Conservation (phyloP, 257 asterid species). For the Nicotiana undulata region DNA sequence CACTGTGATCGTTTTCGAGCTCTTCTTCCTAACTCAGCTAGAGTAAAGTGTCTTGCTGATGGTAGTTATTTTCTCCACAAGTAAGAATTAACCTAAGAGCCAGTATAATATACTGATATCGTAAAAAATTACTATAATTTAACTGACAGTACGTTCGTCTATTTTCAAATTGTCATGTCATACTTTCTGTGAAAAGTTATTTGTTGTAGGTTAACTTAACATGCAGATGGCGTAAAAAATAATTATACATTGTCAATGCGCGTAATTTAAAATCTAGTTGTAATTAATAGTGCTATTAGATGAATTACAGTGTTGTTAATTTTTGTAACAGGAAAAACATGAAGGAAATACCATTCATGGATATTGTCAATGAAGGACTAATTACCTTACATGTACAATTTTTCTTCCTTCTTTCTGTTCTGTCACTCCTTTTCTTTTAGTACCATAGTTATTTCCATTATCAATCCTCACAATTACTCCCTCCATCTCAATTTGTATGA, state of each 20-base stretch:
- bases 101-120: not conserved
- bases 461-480: not conserved
- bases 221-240: not conserved
- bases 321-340: not conserved
- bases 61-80: constrained; percentile 1
- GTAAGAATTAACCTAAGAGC: not conserved
- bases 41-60: constrained; percentile 19
- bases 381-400: not conserved
- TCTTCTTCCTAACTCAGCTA: not conserved
- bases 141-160: not conserved
- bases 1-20: constrained; percentile 39
- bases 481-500: no score
- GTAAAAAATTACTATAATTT: not conserved
- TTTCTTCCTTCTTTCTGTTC: not conserved
- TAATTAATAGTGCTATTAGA: not conserved
- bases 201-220: no score
- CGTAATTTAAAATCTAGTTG: no score
- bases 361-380: not conserved
- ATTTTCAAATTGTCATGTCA: not conserved
- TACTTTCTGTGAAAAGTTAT: no score
- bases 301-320: not conserved
- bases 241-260: no score
- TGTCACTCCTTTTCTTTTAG: no score
- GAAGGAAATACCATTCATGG: not conserved
- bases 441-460: no score